A percentile compares a stretch with the other conserved stretches of the same genome.
These are phyloP conservation scores for Sugiyamaella floridensis DNA, from an alignment of 805 yeast species.

Conservation along the genomic window DNA sequence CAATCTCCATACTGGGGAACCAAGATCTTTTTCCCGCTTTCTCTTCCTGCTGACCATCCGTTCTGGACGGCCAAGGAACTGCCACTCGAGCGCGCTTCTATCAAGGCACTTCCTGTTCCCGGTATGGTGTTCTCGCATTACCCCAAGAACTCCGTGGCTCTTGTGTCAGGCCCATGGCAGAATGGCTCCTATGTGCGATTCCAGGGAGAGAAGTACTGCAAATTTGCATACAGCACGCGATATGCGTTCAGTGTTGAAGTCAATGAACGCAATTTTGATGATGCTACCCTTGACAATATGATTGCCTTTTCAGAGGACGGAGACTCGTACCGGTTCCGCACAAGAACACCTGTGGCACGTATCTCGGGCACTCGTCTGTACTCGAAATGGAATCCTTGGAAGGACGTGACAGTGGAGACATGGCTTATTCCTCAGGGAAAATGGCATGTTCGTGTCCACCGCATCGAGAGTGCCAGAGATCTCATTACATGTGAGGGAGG, in stretches of 20 bases:
- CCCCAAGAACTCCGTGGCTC: constrained; percentile 9
- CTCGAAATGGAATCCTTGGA: constrained; percentile 15
- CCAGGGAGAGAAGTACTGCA: constrained; percentile 19
- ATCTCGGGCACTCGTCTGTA: constrained; percentile 9
- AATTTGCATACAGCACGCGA: constrained; percentile 17
- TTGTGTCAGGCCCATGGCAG: constrained; percentile 16
- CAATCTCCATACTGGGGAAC: constrained; percentile 22
- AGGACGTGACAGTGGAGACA: constrained; percentile 11
- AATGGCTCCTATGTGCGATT: constrained; percentile 12
- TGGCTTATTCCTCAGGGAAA: constrained; percentile 16
- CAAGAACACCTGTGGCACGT: constrained; percentile 4
- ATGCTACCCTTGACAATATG: constrained; percentile 16
- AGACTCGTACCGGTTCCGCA: constrained; percentile 9
- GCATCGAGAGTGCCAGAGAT: constrained; percentile 7
- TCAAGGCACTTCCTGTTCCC: constrained; percentile 7
- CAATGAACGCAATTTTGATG: constrained; percentile 7
- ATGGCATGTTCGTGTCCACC: constrained; percentile 17
- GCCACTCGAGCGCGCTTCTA: background rate
- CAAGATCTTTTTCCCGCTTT: constrained; percentile 17
- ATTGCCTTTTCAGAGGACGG: constrained; percentile 18
- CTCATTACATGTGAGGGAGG: constrained; percentile 16
- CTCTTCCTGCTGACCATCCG: constrained; percentile 13
- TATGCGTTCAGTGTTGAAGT: constrained; percentile 12
- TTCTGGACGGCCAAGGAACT: constrained; percentile 19
- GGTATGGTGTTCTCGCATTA: constrained; percentile 15